Base-by-base conservation (phyloP, 2,329 filamentous ascomycete species). In the Diaporthe sp. region DNA sequence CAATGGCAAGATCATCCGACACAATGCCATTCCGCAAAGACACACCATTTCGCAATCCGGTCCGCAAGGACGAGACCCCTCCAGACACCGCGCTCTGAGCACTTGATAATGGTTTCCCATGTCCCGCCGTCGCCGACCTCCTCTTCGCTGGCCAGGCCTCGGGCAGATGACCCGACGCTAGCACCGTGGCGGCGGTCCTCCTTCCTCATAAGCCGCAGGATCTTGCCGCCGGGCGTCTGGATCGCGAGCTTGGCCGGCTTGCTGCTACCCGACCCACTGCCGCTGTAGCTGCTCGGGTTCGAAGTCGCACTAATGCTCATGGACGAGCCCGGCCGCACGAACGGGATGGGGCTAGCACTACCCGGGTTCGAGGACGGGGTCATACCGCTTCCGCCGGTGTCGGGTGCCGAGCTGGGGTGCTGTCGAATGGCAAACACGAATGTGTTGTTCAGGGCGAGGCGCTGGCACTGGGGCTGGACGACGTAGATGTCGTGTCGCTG, bases 191-290 rank as follows among this genome's bases (percentile, higher is more conserved):
- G 90, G 80, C 90, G 88, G 78, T 95, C 93, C 80, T 92, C 94
- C 86, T 96, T 96, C 79, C 94, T 89, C 88, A 95, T 95, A 81
- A 97, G 88, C 72, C 97, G 89, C 76, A 98, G 90, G 79, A 99
- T 98, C 86, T 98, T 98, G 77, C 97, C 97, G 42, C 93, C 94
- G 0, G 97, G 97, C 8, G 94, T 95, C 85, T 99, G 97, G 74
- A 99, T 96, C 0, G 97, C 97, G 72, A 99, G 85, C 84, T 99
- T 99, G 7, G 97, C 97, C 3, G 97, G 96, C 84, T 99, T 99
- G 82, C 92, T 91, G 37, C 89, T 89, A 53, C 89, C 86, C 75
- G 89, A 88, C 7, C 84, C 79, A 80, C 87, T 88, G 22, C 87
- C 87, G 34, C 87, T 87, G 22, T 87, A 86, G 34, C 87, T 88